These are phyloP conservation scores for Candida maris DNA, from an alignment of 805 yeast genomes.

Conservation along the genomic window DNA sequence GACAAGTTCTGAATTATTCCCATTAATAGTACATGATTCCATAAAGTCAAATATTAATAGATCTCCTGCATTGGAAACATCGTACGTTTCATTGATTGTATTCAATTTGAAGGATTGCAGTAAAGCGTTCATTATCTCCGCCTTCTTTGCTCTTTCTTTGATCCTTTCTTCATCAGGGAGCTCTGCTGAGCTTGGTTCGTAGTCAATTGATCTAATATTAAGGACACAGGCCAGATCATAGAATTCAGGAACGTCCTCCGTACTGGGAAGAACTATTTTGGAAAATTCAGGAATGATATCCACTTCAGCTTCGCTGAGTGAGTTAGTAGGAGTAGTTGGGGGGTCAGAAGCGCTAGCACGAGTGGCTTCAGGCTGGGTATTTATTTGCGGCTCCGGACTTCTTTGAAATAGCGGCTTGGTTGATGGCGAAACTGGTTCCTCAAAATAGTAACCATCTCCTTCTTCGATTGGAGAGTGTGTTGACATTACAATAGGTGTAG, in stretches of 20 bases:
- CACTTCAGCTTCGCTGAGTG: constrained; percentile 20
- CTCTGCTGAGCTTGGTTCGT: constrained; percentile 22
- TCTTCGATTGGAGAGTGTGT: not conserved
- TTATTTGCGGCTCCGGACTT: constrained; percentile 5
- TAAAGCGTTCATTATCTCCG: constrained; percentile 20
- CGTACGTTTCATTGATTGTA: constrained; percentile 9
- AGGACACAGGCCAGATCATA: constrained; percentile 24
- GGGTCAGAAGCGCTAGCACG: not conserved
- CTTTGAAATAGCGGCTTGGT: constrained; percentile 11
- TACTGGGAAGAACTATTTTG: constrained; percentile 16
- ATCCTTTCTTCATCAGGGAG: constrained; percentile 17
- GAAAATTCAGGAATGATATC: constrained; percentile 26
- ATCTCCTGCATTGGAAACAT: constrained; percentile 23
- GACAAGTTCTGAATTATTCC: constrained; percentile 4
- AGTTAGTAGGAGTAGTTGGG: constrained; percentile 3
- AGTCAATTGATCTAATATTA: constrained; percentile 22
- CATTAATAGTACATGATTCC: constrained; percentile 11
- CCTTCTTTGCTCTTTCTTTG: constrained; percentile 17
- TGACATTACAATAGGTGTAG: not conserved
- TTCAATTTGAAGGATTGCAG: constrained; percentile 6
- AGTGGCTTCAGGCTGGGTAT: not conserved
- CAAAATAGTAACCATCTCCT: not conserved
- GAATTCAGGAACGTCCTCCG: constrained; percentile 10
- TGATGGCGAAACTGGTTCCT: constrained; percentile 12
- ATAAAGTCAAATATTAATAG: constrained; percentile 26